Evolutionary conservation across 1,139 yeast species (phyloP).

Genomic region (Suhomyces yuchorum): DNA sequence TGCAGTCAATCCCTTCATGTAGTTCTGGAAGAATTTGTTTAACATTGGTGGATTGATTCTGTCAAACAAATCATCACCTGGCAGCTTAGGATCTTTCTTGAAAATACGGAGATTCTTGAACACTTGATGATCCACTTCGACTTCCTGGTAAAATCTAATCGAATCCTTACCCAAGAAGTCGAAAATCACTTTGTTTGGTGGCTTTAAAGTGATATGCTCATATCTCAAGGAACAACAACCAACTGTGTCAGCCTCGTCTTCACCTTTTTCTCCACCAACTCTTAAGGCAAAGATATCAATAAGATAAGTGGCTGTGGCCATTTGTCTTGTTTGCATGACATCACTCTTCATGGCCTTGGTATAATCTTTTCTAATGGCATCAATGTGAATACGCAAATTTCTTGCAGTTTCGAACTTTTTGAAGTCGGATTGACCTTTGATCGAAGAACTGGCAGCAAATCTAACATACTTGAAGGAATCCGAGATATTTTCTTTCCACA

Average conservation of each 20-base stretch:
- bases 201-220: constrained; percentile 84
- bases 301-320: constrained; percentile 91
- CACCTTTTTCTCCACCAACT: constrained; percentile 98
- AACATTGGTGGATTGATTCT: constrained; percentile 80
- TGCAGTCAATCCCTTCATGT: constrained; percentile 93
- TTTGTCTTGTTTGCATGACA: constrained; percentile 83
- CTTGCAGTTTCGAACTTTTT: constrained; percentile 94
- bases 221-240: constrained; percentile 94
- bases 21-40: constrained; percentile 83
- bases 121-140: constrained; percentile 85
- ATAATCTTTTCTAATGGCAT: constrained; percentile 74
- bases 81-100: constrained; percentile 83
- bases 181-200: constrained; percentile 86
- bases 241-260: constrained; percentile 97
- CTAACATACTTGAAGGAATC: constrained; percentile 84
- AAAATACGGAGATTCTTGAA: constrained; percentile 85
- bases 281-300: constrained; percentile 94
- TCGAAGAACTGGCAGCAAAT: constrained; percentile 86
- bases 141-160: constrained; percentile 88
- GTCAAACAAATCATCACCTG: constrained; percentile 92
- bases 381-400: constrained; percentile 73
- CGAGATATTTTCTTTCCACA: constrained; percentile 94
- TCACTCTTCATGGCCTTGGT: constrained; percentile 67
- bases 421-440: constrained; percentile 88
- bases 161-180: constrained; percentile 97